A percentile compares a stretch with the other conserved stretches of the same genome.
phyloP scores from a whole-genome alignment of 352 stramenopile genomes.

The Elongisporangium undulatum region DNA sequence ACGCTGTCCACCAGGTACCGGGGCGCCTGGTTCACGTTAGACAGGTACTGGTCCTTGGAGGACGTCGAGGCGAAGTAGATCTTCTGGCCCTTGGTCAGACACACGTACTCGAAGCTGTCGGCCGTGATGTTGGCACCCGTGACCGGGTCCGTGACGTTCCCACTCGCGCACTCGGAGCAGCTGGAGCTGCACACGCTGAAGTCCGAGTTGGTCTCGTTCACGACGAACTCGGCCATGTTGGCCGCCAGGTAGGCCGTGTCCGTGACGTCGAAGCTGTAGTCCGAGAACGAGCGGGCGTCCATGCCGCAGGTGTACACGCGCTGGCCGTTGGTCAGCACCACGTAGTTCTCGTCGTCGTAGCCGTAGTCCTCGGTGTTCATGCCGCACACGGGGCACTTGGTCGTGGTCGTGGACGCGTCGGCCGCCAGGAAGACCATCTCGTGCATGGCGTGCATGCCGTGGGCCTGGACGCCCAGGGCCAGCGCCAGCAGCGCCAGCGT shows the following conservation, averaged over 20 bases:
- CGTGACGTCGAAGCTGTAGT: conserved; percentile 53
- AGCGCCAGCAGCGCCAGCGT: background rate
- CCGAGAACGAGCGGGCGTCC: conserved; percentile 33
- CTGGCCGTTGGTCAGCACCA: conserved; percentile 56
- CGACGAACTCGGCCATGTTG: conserved; percentile 60
- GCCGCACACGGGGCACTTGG: conserved; percentile 65
- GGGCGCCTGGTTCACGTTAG: conserved; percentile 43
- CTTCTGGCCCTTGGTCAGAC: conserved; percentile 73
- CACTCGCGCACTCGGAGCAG: conserved; percentile 39
- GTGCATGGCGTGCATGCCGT: conserved; percentile 15
- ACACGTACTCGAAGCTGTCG: conserved; percentile 69
- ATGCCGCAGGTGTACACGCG: conserved; percentile 77
- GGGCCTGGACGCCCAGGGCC: background rate
- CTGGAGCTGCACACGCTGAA: conserved; percentile 26
- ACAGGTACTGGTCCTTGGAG: conserved; percentile 61
- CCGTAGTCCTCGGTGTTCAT: conserved; percentile 48
- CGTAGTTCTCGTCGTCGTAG: conserved; percentile 66
- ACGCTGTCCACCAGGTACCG: conserved; percentile 47
- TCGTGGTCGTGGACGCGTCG: conserved; percentile 18
- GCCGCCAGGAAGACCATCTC: conserved; percentile 4
- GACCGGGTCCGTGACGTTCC: conserved; percentile 51
- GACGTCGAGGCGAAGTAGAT: conserved; percentile 77
- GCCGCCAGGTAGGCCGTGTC: conserved; percentile 69
- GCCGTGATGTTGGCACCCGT: conserved; percentile 45
- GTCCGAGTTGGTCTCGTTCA: conserved; percentile 35